Evolutionary conservation across 148 eudicot genomes (phyloP).

Genomic region (Arctostaphylos glauca): DNA sequence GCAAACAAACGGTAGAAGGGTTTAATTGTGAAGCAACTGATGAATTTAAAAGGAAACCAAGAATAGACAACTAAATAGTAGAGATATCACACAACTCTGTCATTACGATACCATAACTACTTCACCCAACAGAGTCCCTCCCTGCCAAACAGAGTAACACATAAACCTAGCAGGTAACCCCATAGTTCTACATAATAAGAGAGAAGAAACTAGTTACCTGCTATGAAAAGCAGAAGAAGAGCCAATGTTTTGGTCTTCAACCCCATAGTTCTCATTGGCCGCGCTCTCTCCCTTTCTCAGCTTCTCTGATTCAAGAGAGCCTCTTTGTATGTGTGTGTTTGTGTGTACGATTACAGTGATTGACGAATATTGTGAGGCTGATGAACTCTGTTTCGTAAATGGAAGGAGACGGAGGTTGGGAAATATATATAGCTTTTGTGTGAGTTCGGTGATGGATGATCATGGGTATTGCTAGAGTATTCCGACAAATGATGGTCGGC

Average conservation of each 20-base stretch:
- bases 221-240: slow-evolving; percentile 17
- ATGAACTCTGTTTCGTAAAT: neutral
- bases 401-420: neutral
- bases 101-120: neutral
- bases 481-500: slow-evolving; percentile 5
- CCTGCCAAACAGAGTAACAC: too few species aligned
- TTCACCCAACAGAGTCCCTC: too few species aligned
- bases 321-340: too few species aligned
- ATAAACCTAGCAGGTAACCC: too few species aligned
- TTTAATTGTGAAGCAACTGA: too few species aligned
- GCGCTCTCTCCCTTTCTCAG: neutral
- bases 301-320: neutral
- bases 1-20: too few species aligned
- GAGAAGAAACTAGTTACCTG: slow-evolving; percentile 18
- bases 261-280: slow-evolving; percentile 12
- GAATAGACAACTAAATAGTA: too few species aligned
- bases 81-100: too few species aligned
- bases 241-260: slow-evolving; percentile 14
- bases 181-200: neutral
- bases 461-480: slow-evolving; percentile 4
- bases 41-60: too few species aligned
- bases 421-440: neutral
- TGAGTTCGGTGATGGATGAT: neutral
- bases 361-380: too few species aligned
- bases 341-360: too few species aligned